phyloP scores from a whole-genome alignment of 495 filamentous ascomycete species.

The Xylaria castorea region DNA sequence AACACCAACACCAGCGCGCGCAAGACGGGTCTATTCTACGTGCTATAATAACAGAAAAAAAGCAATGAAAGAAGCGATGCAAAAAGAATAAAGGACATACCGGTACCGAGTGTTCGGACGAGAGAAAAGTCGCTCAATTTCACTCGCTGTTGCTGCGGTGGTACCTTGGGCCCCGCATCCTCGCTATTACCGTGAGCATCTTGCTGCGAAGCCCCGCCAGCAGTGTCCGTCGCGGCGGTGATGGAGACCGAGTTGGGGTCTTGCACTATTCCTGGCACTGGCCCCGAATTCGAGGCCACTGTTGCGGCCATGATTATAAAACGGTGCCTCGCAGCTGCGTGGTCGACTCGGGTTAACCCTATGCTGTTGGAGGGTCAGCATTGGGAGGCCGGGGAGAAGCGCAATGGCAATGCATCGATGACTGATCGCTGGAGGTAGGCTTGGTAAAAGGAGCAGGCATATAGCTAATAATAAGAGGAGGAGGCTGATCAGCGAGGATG shows the following conservation, averaged over 20 bases:
- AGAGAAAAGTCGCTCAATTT: conserved; percentile 77
- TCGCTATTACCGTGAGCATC: conserved; percentile 16
- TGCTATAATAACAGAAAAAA: background rate
- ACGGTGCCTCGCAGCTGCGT: conserved; percentile 11
- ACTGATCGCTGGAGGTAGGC: background rate
- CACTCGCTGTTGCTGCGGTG: conserved; percentile 44
- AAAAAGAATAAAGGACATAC: conserved; percentile 50
- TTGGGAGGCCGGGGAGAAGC: conserved; percentile 17
- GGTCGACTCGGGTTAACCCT: conserved; percentile 15
- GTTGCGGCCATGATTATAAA: conserved; percentile 39
- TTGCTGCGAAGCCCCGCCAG: conserved; percentile 25
- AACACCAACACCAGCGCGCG: conserved; percentile 3
- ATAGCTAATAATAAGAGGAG: conserved; percentile 24
- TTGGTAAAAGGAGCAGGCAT: conserved; percentile 23
- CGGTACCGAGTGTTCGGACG: conserved; percentile 89
- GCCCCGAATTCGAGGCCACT: conserved; percentile 36
- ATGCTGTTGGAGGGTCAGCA: conserved; percentile 25
- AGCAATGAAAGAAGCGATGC: background rate
- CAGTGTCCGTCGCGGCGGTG: conserved; percentile 7
- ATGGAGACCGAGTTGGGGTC: conserved; percentile 30
- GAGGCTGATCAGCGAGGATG: conserved; percentile 13
- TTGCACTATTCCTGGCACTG: conserved; percentile 34
- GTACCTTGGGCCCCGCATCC: conserved; percentile 38
- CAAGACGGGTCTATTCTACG: background rate
- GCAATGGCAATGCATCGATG: conserved; percentile 27